Evolutionary conservation across 2,329 filamentous ascomycete genomes (phyloP).

Genomic region (Penicillium sclerotigenum): DNA sequence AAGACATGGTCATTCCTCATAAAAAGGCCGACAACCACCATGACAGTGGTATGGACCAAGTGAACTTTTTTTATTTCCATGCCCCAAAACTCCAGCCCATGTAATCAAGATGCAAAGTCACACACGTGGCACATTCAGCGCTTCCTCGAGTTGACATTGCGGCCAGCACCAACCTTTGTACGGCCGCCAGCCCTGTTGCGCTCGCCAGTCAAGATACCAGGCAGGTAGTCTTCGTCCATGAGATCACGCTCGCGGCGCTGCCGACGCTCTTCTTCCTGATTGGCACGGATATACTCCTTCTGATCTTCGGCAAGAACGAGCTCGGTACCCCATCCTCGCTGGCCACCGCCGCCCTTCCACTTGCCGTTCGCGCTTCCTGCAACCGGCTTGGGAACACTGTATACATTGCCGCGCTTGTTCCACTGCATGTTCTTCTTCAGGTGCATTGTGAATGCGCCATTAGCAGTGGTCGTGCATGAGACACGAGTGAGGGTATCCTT

Average conservation of each 20-base stretch:
- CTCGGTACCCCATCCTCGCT: constrained; percentile 79
- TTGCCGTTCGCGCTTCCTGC: constrained; percentile 79
- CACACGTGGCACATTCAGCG: constrained; percentile 27
- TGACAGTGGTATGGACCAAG: constrained; percentile 7
- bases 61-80: constrained; percentile 18
- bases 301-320: constrained; percentile 91
- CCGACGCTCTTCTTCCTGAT: constrained; percentile 60
- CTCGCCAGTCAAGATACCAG: constrained; percentile 77
- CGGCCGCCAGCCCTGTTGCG: constrained; percentile 63
- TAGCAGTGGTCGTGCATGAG: constrained; percentile 76
- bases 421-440: constrained; percentile 94
- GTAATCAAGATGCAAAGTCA: constrained; percentile 23
- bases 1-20: constrained; percentile 19
- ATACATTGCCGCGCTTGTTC: constrained; percentile 90
- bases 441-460: constrained; percentile 79
- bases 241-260: constrained; percentile 68
- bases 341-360: constrained; percentile 65
- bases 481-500: constrained; percentile 81
- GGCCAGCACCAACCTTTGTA: constrained; percentile 78
- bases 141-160: constrained; percentile 77
- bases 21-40: constrained; percentile 11
- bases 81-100: constrained; percentile 25
- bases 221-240: constrained; percentile 94
- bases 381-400: constrained; percentile 86
- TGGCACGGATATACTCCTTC: constrained; percentile 75